Base-by-base conservation (phyloP, 1,284 basidiomycete species). In the Leccinum pachyderme region DNA sequence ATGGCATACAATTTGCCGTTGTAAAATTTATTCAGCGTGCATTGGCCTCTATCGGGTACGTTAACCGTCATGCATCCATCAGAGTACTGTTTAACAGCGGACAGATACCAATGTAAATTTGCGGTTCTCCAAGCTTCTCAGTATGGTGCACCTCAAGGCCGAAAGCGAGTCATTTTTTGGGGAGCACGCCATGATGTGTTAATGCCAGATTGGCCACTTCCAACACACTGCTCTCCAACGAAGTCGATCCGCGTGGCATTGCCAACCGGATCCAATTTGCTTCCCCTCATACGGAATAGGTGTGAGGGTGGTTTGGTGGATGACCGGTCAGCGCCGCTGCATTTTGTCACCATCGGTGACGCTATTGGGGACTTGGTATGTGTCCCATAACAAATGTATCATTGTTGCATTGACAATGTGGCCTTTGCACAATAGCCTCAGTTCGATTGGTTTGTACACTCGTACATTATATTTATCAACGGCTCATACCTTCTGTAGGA, bases 291-390 rank as follows among this genome's bases (percentile, higher is more conserved):
- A 48, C 69, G 82, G 54, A 68, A 76, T 52, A 70, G 66, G 49
- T 65, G 66, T 11, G 59, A 66, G 9, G 65, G 65, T 5, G 56
- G 71, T 15, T 52, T 65, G 28, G 58, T 66, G 5, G 67, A 55
- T 55, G 64, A 83, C 57, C 74, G 77, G 25, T 82, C 75, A 66
- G 86, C 86, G 1, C 86, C 87, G 13, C 65, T 84, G 29, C 72
- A 67, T 44, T 67, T 79, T 9, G 75, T 86, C 3, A 84, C 82
- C 0, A 76, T 89, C 2, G 65, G 79, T 44, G 82, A 85, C 61
- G 83, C 86, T n/a, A 82, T 86, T 52, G 71, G 75, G 27, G 87
- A 89, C 62, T 63, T 90, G 72, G 86, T 84, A 68, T 52, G 83
- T 73, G 15, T 53, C 52, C 47, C 43, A 57, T 49, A 37, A 54